phyloP scores from a whole-genome alignment of 225 moss, liverwort and hornwort genomes.

The Thuidium tamariscinum region DNA sequence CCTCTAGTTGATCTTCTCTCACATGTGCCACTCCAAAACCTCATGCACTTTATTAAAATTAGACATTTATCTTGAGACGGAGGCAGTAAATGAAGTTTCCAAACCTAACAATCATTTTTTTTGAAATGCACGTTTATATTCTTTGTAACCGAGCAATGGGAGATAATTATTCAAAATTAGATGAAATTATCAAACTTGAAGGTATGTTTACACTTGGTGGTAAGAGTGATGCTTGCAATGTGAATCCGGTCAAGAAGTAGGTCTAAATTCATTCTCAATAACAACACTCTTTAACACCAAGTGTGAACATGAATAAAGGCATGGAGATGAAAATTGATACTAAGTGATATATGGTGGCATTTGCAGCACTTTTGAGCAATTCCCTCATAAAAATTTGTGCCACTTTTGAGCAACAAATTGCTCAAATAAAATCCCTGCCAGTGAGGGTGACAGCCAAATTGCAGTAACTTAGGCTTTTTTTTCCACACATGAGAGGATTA shows the following conservation, averaged over 20 bases:
- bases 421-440: too few species aligned
- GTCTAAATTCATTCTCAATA: too few species aligned
- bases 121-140: background rate
- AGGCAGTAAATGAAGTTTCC: background rate
- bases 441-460: too few species aligned
- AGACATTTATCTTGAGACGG: rapidly evolving
- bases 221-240: too few species aligned
- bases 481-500: too few species aligned
- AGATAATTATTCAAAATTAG: background rate
- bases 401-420: background rate
- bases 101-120: background rate
- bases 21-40: background rate
- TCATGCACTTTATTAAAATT: background rate
- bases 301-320: background rate
- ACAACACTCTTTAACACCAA: too few species aligned
- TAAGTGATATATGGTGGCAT: rapidly evolving
- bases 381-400: background rate
- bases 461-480: background rate
- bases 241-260: too few species aligned
- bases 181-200: background rate
- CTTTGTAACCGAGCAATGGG: rapidly evolving
- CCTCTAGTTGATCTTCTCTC: background rate
- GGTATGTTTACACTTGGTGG: too few species aligned
- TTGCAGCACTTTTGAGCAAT: background rate
- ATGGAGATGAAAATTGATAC: background rate